Percentiles rank a stretch among this genome's conserved stretches.
Evolutionary conservation across 208 protist genomes (phyloP).

Genomic region (Jaenimonas drosophilae): DNA sequence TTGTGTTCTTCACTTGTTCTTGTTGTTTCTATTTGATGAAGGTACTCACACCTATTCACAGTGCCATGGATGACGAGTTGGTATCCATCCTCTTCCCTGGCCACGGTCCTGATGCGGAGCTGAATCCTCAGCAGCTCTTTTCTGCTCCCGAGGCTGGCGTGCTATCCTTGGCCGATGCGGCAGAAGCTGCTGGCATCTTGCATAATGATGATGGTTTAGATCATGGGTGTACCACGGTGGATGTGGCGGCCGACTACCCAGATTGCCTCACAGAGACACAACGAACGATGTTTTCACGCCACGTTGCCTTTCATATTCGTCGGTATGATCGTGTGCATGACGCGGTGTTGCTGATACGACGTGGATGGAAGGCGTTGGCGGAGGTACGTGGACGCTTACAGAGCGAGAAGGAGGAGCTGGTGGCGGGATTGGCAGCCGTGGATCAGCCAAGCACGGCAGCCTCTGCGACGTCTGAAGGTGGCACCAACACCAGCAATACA

Average conservation of each 20-base stretch:
- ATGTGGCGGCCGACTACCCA: slow-evolving; percentile 49
- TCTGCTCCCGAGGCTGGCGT: no score
- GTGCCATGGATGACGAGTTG: no score
- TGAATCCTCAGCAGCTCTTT: no score
- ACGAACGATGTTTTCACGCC: slow-evolving; percentile 21
- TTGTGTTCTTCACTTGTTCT: slow-evolving; percentile 4
- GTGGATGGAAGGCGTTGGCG: slow-evolving; percentile 36
- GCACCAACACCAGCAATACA: no score
- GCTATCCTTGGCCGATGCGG: no score
- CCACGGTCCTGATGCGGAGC: no score
- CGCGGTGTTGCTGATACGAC: slow-evolving; percentile 20
- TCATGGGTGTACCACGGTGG: slow-evolving; percentile 8
- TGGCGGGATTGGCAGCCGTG: no score
- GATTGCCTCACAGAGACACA: slow-evolving; percentile 49
- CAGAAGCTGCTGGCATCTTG: no score
- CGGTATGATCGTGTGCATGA: slow-evolving; percentile 27
- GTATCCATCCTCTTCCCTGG: no score
- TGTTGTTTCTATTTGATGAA: neutral
- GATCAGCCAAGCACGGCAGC: no score
- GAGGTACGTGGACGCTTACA: slow-evolving; percentile 30
- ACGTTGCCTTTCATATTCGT: slow-evolving; percentile 22
- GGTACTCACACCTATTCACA: neutral
- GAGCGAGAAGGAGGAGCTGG: slow-evolving; percentile 18
- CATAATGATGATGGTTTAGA: slow-evolving; percentile 4
- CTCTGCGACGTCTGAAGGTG: no score